Conservation (phyloP, 306 rosid species). For the Carpinus fangiana region DNA sequence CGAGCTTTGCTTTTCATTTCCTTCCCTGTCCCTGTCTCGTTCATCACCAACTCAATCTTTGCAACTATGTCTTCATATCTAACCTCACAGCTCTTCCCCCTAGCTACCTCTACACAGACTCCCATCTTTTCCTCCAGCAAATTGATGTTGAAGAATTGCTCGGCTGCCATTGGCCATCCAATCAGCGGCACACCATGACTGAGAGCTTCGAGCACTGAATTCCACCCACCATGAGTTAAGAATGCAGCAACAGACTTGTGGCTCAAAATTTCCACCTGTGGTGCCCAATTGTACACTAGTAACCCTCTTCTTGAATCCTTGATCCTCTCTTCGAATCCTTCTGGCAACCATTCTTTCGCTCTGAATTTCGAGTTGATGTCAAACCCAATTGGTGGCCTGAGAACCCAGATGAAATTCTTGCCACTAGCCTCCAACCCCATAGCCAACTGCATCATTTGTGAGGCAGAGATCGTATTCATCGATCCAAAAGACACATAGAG, state of each 20-base stretch:
- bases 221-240: conserved; percentile 80
- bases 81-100: conserved; percentile 60
- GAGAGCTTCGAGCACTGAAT: conserved; percentile 63
- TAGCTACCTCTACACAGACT: conserved; percentile 67
- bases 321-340: conserved; percentile 45
- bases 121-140: conserved; percentile 55
- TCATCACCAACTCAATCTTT: conserved; percentile 52
- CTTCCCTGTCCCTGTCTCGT: conserved; percentile 35
- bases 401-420: conserved; percentile 60
- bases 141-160: conserved; percentile 61
- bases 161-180: conserved; percentile 81
- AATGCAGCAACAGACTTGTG: conserved; percentile 49
- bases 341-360: conserved; percentile 57
- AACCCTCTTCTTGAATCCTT: conserved; percentile 35
- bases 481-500: conserved; percentile 66
- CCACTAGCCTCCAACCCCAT: conserved; percentile 50
- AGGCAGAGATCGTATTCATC: conserved; percentile 53
- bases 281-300: conserved; percentile 61
- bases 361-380: conserved; percentile 66
- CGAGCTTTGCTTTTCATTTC: conserved; percentile 48
- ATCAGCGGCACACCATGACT: conserved; percentile 64
- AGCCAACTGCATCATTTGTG: conserved; percentile 63
- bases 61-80: conserved; percentile 33
- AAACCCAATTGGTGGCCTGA: conserved; percentile 59
- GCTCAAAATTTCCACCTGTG: conserved; percentile 60